phyloP scores from a whole-genome alignment of 2,329 filamentous ascomycete species.

The Cladosporium colombiae region DNA sequence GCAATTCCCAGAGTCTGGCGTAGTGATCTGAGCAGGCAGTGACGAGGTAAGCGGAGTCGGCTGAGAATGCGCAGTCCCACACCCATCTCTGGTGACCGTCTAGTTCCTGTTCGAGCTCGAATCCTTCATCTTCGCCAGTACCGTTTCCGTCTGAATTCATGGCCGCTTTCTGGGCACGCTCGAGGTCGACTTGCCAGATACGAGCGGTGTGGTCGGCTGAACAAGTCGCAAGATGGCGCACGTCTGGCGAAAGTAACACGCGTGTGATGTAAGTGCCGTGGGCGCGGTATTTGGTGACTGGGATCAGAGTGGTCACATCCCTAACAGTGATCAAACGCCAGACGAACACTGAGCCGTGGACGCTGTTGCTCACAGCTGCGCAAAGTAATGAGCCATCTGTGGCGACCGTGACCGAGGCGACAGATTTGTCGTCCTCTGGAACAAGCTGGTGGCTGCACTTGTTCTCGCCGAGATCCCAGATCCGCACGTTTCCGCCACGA shows the following conservation, averaged over 20 bases:
- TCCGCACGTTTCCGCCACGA: constrained; percentile 83
- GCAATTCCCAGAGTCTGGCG: constrained; percentile 85
- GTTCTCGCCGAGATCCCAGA: constrained; percentile 97
- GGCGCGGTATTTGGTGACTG: constrained; percentile 84
- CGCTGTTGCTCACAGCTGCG: constrained; percentile 75
- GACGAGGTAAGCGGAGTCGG: constrained; percentile 88
- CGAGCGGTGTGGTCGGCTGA: constrained; percentile 92
- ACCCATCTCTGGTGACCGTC: constrained; percentile 94
- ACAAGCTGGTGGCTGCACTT: constrained; percentile 96
- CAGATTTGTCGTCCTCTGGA: constrained; percentile 90
- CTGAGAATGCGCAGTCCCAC: constrained; percentile 95
- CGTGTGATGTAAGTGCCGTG: constrained; percentile 93
- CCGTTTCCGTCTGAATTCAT: constrained; percentile 20
- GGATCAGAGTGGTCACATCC: constrained; percentile 80
- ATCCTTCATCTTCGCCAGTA: constrained; percentile 40
- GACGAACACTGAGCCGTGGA: constrained; percentile 91
- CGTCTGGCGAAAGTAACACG: constrained; percentile 86
- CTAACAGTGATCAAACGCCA: constrained; percentile 87
- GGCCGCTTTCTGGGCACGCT: constrained; percentile 24
- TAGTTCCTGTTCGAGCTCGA: constrained; percentile 81
- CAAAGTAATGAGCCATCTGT: constrained; percentile 91
- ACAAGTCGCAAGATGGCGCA: constrained; percentile 91
- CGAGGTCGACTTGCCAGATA: constrained; percentile 90
- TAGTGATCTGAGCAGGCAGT: constrained; percentile 94
- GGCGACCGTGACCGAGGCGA: constrained; percentile 92